Conservation (phyloP, 371 early-diverging fungal genomes). For the Phascolomyces articulosus region DNA sequence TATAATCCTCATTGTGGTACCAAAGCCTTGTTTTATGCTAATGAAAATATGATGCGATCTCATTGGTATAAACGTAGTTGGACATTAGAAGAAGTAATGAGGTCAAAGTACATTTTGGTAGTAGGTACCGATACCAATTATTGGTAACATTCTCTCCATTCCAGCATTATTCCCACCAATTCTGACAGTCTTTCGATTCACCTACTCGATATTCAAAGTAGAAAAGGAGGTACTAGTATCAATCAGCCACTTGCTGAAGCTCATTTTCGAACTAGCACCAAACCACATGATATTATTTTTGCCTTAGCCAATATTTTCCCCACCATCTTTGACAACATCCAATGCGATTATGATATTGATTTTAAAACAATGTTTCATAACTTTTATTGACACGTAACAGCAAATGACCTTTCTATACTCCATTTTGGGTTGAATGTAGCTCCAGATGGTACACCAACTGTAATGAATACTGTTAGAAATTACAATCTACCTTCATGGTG, state of each 20-base stretch:
- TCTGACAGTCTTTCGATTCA: background rate
- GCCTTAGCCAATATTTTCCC: background rate
- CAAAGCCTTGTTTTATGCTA: background rate
- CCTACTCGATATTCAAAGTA: background rate
- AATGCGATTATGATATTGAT: background rate
- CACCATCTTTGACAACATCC: background rate
- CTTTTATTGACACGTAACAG: background rate
- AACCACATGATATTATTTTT: background rate
- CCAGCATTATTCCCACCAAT: background rate
- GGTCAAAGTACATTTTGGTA: background rate
- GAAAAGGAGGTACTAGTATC: background rate
- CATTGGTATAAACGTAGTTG: background rate
- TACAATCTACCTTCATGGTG: background rate
- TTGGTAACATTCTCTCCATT: too few species aligned
- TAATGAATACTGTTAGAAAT: background rate
- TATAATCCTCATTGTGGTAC: background rate
- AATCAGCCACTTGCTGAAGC: background rate
- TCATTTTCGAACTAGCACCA: background rate
- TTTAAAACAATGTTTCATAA: background rate
- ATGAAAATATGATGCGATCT: background rate
- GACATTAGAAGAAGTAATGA: background rate
- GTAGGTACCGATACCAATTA: background rate
- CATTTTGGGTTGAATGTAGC: background rate
- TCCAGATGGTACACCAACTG: background rate
- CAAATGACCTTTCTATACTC: background rate